Evolutionary conservation across 2,329 filamentous ascomycete species (phyloP).

Genomic region (Cercospora sp.): DNA sequence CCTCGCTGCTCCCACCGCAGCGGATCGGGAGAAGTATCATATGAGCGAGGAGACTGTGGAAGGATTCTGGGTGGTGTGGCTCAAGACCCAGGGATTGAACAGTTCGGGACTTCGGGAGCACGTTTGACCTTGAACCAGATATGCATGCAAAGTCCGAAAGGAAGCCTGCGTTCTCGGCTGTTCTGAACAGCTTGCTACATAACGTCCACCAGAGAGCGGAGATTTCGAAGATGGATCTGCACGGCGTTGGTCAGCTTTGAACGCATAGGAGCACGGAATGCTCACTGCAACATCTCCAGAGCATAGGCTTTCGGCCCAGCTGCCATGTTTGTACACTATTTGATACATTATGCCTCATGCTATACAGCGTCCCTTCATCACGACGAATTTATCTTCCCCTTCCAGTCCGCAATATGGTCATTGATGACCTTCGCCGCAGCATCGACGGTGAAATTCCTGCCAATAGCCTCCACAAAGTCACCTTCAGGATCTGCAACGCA

Average conservation of each 20-base stretch:
- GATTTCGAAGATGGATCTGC: neutral
- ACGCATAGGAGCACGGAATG: neutral
- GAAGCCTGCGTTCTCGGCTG: neutral
- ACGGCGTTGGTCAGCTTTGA: neutral
- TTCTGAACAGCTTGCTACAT: neutral
- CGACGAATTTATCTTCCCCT: slow-evolving; percentile 54
- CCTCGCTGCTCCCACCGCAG: neutral
- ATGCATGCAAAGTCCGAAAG: rapidly evolving
- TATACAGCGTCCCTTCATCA: neutral
- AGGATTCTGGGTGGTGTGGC: neutral
- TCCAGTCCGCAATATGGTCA: slow-evolving; percentile 81
- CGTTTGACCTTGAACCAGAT: too few relatives aligned
- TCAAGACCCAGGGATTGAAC: too few relatives aligned
- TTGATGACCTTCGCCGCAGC: slow-evolving; percentile 80
- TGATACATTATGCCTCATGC: slow-evolving; percentile 6
- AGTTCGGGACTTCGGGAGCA: too few relatives aligned
- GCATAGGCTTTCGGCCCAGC: neutral
- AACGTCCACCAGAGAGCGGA: neutral
- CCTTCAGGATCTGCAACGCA: slow-evolving; percentile 74
- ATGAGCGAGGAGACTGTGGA: neutral
- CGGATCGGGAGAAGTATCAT: neutral
- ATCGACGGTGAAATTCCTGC: slow-evolving; percentile 88
- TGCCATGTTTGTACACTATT: slow-evolving; percentile 3
- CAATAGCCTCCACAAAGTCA: slow-evolving; percentile 96
- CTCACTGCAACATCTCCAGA: neutral